These are phyloP conservation scores for Arthrobotrys conoides DNA, from an alignment of 2,329 filamentous ascomycete genomes.

Conservation along the genomic window DNA sequence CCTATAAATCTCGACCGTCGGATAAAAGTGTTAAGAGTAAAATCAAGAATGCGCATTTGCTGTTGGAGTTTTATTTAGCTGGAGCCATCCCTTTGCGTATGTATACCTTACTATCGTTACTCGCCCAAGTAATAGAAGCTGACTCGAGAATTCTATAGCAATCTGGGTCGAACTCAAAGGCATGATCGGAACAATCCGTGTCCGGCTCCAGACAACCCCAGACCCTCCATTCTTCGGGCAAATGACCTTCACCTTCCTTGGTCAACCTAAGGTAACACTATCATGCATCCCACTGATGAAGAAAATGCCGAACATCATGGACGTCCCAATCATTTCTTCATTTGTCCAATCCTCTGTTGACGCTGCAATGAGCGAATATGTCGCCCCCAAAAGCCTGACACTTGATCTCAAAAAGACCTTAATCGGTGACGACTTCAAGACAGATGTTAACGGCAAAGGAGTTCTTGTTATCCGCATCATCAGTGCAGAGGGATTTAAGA, in stretches of 20 bases:
- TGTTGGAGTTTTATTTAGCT: conserved; percentile 78
- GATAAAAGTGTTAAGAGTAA: conserved; percentile 67
- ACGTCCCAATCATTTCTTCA: conserved; percentile 80
- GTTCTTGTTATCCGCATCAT: conserved; percentile 78
- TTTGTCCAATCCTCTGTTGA: conserved; percentile 83
- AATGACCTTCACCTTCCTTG: conserved; percentile 80
- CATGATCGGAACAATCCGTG: conserved; percentile 74
- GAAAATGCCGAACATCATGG: conserved; percentile 80
- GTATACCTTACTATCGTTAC: conserved; percentile 57
- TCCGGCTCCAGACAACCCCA: conserved; percentile 80
- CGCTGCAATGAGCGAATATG: conserved; percentile 80
- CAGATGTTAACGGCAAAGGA: conserved; percentile 77
- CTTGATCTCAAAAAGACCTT: conserved; percentile 83
- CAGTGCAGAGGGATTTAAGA: conserved; percentile 78
- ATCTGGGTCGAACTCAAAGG: conserved; percentile 83
- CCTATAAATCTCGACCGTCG: conserved; percentile 71
- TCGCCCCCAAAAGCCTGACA: conserved; percentile 78
- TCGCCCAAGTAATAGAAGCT: conserved; percentile 65
- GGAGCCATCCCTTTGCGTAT: conserved; percentile 69
- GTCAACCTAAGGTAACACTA: conserved; percentile 80
- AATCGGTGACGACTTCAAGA: conserved; percentile 83
- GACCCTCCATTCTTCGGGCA: conserved; percentile 84
- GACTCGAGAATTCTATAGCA: conserved; percentile 67
- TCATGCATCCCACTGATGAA: conserved; percentile 80
- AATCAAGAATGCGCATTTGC: conserved; percentile 80